Percentiles rank a stretch among this genome's conserved stretches.
These are phyloP conservation scores for Candolleomyces efflorescens DNA, from an alignment of 768 basidiomycete species.

Conservation along the genomic window DNA sequence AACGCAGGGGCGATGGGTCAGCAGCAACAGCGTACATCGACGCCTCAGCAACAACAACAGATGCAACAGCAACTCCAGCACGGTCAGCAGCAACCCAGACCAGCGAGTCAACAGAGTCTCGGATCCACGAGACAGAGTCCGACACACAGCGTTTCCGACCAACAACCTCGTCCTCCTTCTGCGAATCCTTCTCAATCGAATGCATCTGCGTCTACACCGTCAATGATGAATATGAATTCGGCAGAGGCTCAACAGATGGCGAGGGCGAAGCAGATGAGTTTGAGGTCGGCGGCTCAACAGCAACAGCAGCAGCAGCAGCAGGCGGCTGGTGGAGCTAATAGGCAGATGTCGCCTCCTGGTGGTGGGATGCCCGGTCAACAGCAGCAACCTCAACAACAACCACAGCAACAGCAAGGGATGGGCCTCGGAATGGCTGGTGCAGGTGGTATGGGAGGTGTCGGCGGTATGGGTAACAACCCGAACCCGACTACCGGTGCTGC, in stretches of 20 bases:
- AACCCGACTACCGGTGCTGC: slow-evolving; percentile 9
- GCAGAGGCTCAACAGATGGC: slow-evolving; percentile 31
- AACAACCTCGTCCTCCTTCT: background rate
- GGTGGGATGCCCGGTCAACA: slow-evolving; percentile 8
- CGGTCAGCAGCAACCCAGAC: background rate
- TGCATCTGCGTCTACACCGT: slow-evolving; percentile 6
- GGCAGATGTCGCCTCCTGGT: slow-evolving; percentile 36
- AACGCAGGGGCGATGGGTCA: background rate
- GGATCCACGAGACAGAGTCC: slow-evolving; percentile 1
- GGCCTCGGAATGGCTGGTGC: background rate
- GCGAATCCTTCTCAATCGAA: slow-evolving; percentile 1
- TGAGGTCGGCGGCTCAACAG: slow-evolving; percentile 20
- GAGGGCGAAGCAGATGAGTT: slow-evolving; percentile 31
- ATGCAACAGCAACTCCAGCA: background rate
- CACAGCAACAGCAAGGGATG: background rate
- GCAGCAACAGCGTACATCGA: background rate
- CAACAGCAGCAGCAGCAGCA: slow-evolving; percentile 29
- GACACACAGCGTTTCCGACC: background rate
- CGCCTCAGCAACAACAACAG: background rate
- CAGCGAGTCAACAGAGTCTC: slow-evolving; percentile 3
- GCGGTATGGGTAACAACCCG: slow-evolving; percentile 7
- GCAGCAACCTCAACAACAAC: background rate
- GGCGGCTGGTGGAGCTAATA: slow-evolving; percentile 8
- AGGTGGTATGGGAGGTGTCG: slow-evolving; percentile 3
- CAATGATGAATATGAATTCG: slow-evolving; percentile 14